Evolutionary conservation across 164 flowering plant species (phyloP), one percentile per base, ranked within the genome.

Genomic region (Stephania japonica): DNA sequence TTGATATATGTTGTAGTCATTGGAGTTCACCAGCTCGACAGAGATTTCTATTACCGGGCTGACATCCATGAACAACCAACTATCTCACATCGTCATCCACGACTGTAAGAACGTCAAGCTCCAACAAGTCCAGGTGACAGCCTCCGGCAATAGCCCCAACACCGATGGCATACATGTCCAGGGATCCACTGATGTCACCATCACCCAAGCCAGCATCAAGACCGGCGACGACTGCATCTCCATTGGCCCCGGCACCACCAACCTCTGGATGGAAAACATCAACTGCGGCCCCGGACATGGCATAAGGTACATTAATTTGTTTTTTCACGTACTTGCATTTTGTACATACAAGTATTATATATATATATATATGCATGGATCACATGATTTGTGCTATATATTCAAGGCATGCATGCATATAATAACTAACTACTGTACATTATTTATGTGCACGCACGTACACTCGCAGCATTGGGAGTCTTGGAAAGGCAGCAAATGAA

Each of bases 221-320:
- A 72, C 73, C 6, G 73, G 73, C 9, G 73, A 70, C 11, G 73
- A 70, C 32, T 70, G 73, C 23, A 70, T 72, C 68, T 72, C 74
- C 5, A 47, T 72, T 7, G 69, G 74, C 24, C 68, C 74, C 18
- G 74, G 74, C 11, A 72, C 74, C 38, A 5, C 18, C 25, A 62
- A 43, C 23, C 13, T 72, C 18, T 43, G 32, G 74, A 72, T 72
- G 16, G 67, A 63, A 14, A 38, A 49, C 12, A 65, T 64, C 6
- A 23, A 21, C 13, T 72, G 74, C 25, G 74, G 74, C 8, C 74
- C 74, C 24, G 74, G 69, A 24, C 74, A 72, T 44, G 74, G 74
- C 19, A 72, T 72, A 43, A 64, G 69, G 74, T 72, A 12, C 38
- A 0, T 32, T 32, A 2, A 2, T 32, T 32, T 0, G 2, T 32